These are phyloP conservation scores for Biscutella laevigata DNA, from an alignment of 441 rosid genomes.

Conservation along the genomic window DNA sequence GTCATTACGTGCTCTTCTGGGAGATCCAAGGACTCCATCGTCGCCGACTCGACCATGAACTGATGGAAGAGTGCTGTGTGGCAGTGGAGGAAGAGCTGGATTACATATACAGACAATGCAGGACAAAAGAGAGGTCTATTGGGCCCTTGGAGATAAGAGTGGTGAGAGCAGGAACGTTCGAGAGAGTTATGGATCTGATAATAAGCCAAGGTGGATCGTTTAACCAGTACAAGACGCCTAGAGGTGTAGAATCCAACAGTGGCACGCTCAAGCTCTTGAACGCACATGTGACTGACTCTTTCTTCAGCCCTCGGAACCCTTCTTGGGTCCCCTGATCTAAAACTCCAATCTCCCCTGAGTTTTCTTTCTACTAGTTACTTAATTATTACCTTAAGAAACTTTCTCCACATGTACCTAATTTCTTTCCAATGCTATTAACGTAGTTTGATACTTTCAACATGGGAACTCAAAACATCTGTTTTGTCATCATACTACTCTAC, in stretches of 20 bases:
- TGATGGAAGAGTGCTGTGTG: slow-evolving; percentile 62
- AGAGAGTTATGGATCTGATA: slow-evolving; percentile 63
- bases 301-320: slow-evolving; percentile 78
- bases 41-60: slow-evolving; percentile 19
- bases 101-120: slow-evolving; percentile 67
- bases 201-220: slow-evolving; percentile 77
- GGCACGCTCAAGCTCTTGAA: slow-evolving; percentile 56
- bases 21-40: slow-evolving; percentile 38
- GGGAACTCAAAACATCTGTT: too few species aligned
- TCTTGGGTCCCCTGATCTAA: slow-evolving; percentile 64
- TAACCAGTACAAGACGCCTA: slow-evolving; percentile 82
- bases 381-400: too few species aligned
- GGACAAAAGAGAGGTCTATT: slow-evolving; percentile 52
- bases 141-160: slow-evolving; percentile 81
- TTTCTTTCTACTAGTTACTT: too few species aligned
- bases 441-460: too few species aligned
- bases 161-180: slow-evolving; percentile 60
- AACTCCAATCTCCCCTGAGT: too few species aligned
- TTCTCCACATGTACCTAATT: too few species aligned
- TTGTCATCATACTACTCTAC: too few species aligned
- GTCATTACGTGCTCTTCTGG: slow-evolving; percentile 86
- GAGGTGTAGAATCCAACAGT: slow-evolving; percentile 56
- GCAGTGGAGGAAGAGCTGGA: slow-evolving; percentile 75
- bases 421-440: too few species aligned
- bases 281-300: slow-evolving; percentile 51